phyloP scores from a whole-genome alignment of 371 early-diverging fungal genomes.

The Mucor ambiguus region DNA sequence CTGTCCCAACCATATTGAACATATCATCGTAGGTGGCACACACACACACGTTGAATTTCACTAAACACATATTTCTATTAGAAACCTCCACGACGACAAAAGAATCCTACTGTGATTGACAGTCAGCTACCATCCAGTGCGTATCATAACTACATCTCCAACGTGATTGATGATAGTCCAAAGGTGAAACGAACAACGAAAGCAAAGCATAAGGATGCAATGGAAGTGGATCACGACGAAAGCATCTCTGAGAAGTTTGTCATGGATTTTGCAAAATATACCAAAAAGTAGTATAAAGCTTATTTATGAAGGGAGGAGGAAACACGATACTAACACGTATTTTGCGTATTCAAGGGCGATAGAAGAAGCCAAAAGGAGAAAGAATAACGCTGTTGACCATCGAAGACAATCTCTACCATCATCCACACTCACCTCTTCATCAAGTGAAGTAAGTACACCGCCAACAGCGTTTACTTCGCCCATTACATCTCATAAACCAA shows the following conservation, averaged over 20 bases:
- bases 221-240: not conserved
- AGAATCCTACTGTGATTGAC: slow-evolving; percentile 3
- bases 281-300: not conserved
- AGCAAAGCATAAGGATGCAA: not conserved
- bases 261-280: slow-evolving; percentile 15
- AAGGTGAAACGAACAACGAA: not conserved
- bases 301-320: not conserved
- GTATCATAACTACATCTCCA: not conserved
- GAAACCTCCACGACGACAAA: slow-evolving; percentile 31
- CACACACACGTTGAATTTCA: no score
- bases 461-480: not conserved
- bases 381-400: not conserved
- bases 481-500: slow-evolving; percentile 3
- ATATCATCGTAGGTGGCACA: slow-evolving; percentile 40
- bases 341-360: not conserved
- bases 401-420: slow-evolving; percentile 8
- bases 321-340: not conserved
- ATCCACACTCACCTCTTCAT: slow-evolving; percentile 7
- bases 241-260: not conserved
- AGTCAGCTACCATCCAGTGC: not conserved
- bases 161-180: slow-evolving; percentile 1
- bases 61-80: not conserved
- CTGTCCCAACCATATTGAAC: slow-evolving; percentile 89
- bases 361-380: not conserved
- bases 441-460: slow-evolving; percentile 21